A percentile compares a stretch with the other conserved stretches of the same genome.
phyloP scores from a whole-genome alignment of 2,329 filamentous ascomycete genomes.

The Pestalotiopsis sp. region DNA sequence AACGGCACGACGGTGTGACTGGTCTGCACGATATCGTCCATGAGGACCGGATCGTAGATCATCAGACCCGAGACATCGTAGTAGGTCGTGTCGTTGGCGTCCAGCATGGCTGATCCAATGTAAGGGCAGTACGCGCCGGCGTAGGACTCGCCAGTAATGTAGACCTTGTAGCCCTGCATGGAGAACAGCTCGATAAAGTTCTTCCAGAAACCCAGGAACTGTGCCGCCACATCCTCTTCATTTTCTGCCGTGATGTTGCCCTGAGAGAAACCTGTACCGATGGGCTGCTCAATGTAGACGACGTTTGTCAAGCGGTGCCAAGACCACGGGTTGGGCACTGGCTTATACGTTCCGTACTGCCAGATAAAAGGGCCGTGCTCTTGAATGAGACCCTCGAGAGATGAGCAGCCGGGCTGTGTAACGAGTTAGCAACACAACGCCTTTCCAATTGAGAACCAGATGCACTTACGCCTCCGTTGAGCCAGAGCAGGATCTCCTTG shows the following conservation, averaged over 20 bases:
- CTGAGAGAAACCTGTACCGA: slow-evolving; percentile 69
- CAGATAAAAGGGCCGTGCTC: slow-evolving; percentile 78
- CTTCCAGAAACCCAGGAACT: slow-evolving; percentile 76
- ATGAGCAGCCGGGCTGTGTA: slow-evolving; percentile 57
- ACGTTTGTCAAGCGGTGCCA: slow-evolving; percentile 79
- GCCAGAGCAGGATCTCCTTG: slow-evolving; percentile 57
- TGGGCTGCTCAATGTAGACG: slow-evolving; percentile 73
- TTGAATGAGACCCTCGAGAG: slow-evolving; percentile 70
- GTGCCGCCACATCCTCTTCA: slow-evolving; percentile 68
- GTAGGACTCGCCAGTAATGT: slow-evolving; percentile 57
- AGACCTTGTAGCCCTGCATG: slow-evolving; percentile 54
- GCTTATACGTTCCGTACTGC: slow-evolving; percentile 69
- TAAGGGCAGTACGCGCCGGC: slow-evolving; percentile 58
- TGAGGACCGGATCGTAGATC: slow-evolving; percentile 69
- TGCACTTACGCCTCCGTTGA: slow-evolving; percentile 47
- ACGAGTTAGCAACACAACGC: not conserved
- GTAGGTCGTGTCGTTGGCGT: slow-evolving; percentile 47
- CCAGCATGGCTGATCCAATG: slow-evolving; percentile 56
- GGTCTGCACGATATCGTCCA: slow-evolving; percentile 44
- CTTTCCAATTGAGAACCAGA: not conserved
- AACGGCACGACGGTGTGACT: slow-evolving; percentile 54
- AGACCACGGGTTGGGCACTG: slow-evolving; percentile 68
- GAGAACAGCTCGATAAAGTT: slow-evolving; percentile 58
- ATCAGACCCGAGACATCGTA: slow-evolving; percentile 56
- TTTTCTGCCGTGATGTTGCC: slow-evolving; percentile 65